Percentiles rank a stretch among this genome's conserved stretches.
Evolutionary conservation across 225 moss, liverwort and hornwort genomes (phyloP).

Genomic region (Physcomitrellopsis africana): DNA sequence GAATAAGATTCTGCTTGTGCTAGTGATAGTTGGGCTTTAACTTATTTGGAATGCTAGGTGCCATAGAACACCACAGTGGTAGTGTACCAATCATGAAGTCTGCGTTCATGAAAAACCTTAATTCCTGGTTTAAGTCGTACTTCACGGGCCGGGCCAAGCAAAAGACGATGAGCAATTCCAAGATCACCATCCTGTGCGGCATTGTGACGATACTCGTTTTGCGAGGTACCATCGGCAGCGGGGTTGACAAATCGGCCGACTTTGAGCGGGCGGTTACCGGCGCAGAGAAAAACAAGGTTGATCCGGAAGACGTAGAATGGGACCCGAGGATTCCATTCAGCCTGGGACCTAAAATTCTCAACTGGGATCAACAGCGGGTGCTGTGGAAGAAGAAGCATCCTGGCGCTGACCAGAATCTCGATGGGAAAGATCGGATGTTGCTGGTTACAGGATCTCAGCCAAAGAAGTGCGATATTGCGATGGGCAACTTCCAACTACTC

Average conservation of each 20-base stretch:
- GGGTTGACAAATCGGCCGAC: no score
- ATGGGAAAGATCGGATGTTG: constrained; percentile 18
- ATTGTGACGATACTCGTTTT: constrained; percentile 25
- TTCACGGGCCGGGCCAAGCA: no score
- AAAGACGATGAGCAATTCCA: constrained; percentile 1
- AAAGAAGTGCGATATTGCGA: constrained; percentile 30
- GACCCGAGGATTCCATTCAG: constrained; percentile 31
- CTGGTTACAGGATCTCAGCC: constrained; percentile 58
- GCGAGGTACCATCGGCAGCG: constrained; percentile 1
- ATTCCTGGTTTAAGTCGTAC: no score
- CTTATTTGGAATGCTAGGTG: no score
- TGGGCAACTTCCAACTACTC: constrained; percentile 41
- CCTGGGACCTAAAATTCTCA: constrained; percentile 28
- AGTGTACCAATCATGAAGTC: no score
- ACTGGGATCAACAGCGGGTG: constrained; percentile 43
- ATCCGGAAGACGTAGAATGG: background rate
- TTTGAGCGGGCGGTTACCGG: no score
- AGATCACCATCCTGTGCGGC: constrained; percentile 24
- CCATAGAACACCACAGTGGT: no score
- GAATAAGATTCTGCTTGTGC: no score
- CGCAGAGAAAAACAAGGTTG: background rate
- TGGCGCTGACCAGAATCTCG: constrained; percentile 3
- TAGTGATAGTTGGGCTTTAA: no score
- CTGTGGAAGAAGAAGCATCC: constrained; percentile 33
- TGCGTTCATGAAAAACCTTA: no score